phyloP scores from a whole-genome alignment of 2,329 filamentous ascomycete species.

The Tricladium varicosporioides region DNA sequence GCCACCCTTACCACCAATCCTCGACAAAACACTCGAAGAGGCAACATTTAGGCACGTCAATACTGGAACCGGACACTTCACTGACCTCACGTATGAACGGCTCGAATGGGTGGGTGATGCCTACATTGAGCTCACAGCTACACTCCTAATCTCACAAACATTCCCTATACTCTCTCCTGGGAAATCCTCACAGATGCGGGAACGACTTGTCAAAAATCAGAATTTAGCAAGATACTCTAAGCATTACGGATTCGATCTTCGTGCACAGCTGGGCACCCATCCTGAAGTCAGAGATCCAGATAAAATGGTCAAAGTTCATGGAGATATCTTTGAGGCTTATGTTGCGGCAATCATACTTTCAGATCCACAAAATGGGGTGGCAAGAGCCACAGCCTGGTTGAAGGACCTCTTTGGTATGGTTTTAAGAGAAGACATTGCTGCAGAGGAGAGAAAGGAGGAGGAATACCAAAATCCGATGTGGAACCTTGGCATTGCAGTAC shows the following conservation, averaged over 20 bases:
- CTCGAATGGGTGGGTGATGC: slow-evolving; percentile 90
- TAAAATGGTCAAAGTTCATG: slow-evolving; percentile 69
- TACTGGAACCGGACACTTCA: slow-evolving; percentile 14
- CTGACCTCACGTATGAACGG: slow-evolving; percentile 64
- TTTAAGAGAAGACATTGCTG: slow-evolving; percentile 53
- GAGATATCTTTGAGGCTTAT: slow-evolving; percentile 90
- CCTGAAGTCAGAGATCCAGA: slow-evolving; percentile 43
- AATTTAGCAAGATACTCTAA: slow-evolving; percentile 66
- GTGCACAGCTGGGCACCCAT: slow-evolving; percentile 55
- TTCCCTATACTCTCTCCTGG: slow-evolving; percentile 67
- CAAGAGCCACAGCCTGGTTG: slow-evolving; percentile 67
- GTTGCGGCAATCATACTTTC: slow-evolving; percentile 75
- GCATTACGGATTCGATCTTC: slow-evolving; percentile 68
- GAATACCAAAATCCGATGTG: slow-evolving; percentile 29
- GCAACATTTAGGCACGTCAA: slow-evolving; percentile 64
- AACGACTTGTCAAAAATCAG: slow-evolving; percentile 76
- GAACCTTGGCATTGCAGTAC: slow-evolving; percentile 13
- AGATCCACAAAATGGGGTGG: slow-evolving; percentile 60
- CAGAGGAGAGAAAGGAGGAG: slow-evolving; percentile 32
- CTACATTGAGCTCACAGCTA: slow-evolving; percentile 75
- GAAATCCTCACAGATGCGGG: slow-evolving; percentile 71
- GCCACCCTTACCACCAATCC: slow-evolving; percentile 60
- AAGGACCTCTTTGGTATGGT: slow-evolving; percentile 70
- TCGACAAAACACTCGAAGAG: slow-evolving; percentile 56
- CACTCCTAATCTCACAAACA: slow-evolving; percentile 70